Base-by-base conservation (phyloP, 1,139 yeast genomes). In the Arxiozyma slooffiae region DNA sequence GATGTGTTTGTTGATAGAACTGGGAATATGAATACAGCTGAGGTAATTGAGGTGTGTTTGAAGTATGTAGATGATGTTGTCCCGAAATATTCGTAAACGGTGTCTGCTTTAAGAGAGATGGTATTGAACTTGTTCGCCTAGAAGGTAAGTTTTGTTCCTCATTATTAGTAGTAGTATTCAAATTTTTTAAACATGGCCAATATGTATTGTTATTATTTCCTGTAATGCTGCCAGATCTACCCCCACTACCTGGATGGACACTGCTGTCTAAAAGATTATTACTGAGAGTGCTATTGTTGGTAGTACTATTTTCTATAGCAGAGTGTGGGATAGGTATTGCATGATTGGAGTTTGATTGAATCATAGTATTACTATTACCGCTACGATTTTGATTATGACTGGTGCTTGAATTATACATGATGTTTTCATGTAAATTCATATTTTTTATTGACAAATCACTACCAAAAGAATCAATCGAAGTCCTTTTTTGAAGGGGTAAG, bases 391-490 rank as follows among this genome's bases (percentile, higher is more conserved):
- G 24, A 14, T 51, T 47, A 36, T 52, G 56, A 24, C 53, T 50
- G 6, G 62, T 67, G 36, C 50, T n/a, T 30, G 36, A 30, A 30
- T 30, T 54, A 43, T 52, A 54, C 18, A 55, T 51, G 50, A 54
- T 50, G 49, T 51, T 60, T 41, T 56, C 61, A 37, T 55, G 58
- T 3, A 54, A 52, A 40, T 53, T 58, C 18, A 55, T 41, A 41
- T 53, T 55, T 37, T 60, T 53, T 9, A 55, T 54, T 3, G 67
- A 62, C 14, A 55, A 49, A 50, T 64, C 66, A 47, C 68, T 64
- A 7, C 58, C 54, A 34, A 63, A 36, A 3, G 68, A 64, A 47
- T 62, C 67, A 1, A 62, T 52, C 7, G 68, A 64, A 14, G 60
- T 59, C 36, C 67, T 54, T 41, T 65, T 52, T 48, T 63, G 66